Conservation (phyloP, 1,139 yeast species). For the Suhomyces yuchorum region DNA sequence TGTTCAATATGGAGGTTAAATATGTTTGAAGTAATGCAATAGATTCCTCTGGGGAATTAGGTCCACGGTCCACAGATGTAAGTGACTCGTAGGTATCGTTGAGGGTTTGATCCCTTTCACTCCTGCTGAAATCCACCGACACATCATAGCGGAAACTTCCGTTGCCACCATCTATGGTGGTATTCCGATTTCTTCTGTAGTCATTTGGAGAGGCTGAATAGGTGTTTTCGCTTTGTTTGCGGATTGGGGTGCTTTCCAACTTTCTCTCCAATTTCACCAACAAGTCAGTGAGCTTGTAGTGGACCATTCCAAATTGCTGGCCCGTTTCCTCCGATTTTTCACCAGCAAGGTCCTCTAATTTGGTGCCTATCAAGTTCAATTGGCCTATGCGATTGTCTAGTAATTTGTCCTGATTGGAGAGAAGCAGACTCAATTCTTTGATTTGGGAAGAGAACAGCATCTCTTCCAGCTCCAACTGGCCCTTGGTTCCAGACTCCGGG, state of each 20-base stretch:
- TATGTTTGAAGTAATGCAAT: conserved; percentile 16
- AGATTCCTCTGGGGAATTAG: conserved; percentile 15
- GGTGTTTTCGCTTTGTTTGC: not conserved
- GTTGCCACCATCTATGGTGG: not conserved
- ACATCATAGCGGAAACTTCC: conserved; percentile 6
- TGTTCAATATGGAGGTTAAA: conserved; percentile 17
- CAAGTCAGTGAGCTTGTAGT: conserved; percentile 12
- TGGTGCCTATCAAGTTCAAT: conserved; percentile 9
- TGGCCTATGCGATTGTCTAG: conserved; percentile 13
- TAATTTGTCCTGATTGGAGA: conserved; percentile 15
- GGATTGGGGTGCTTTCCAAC: conserved; percentile 1
- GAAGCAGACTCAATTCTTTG: conserved; percentile 17
- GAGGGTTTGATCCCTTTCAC: conserved; percentile 17
- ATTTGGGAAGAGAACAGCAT: conserved; percentile 6
- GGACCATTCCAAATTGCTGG: conserved; percentile 6
- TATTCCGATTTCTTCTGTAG: not conserved
- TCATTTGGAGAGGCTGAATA: conserved; percentile 4
- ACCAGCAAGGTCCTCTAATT: conserved; percentile 1
- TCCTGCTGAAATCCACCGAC: conserved; percentile 12
- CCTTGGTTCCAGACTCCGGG: conserved; percentile 4
- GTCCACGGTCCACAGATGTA: conserved; percentile 16
- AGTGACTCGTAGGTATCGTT: conserved; percentile 20
- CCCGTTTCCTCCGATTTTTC: not conserved
- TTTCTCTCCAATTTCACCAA: conserved; percentile 11
- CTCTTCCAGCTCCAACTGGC: not conserved